Evolutionary conservation across 2,329 filamentous ascomycete genomes (phyloP).

Genomic region (Fusarium scirpi): DNA sequence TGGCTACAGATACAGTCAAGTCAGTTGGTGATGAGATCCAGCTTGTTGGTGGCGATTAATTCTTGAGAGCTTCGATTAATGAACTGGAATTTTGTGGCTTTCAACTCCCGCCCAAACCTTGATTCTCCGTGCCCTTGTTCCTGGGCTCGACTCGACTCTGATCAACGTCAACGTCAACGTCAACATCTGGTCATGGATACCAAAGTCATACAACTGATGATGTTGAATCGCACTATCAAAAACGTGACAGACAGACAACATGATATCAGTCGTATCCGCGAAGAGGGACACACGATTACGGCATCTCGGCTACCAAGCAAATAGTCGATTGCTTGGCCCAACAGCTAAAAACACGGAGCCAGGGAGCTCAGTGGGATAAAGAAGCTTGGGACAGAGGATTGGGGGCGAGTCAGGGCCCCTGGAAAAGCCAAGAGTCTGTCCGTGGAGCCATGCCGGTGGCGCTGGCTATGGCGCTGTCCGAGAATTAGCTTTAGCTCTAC

Average conservation of each 20-base stretch:
- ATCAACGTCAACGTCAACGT: not conserved
- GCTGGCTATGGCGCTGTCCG: constrained; percentile 5
- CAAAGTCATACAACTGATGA: not conserved
- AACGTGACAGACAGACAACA: constrained; percentile 5
- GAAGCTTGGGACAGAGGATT: constrained; percentile 5
- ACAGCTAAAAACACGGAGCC: not conserved
- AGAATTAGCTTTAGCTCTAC: constrained; percentile 6
- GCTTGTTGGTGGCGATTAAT: constrained; percentile 8
- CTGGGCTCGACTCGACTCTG: constrained; percentile 7
- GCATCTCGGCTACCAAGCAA: constrained; percentile 37
- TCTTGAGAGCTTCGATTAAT: not conserved
- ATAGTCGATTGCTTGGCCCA: constrained; percentile 13
- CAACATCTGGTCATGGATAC: not conserved
- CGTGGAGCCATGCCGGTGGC: constrained; percentile 27
- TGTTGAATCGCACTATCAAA: constrained; percentile 1
- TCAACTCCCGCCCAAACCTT: constrained; percentile 27
- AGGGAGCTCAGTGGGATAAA: not conserved
- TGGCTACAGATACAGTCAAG: not conserved
- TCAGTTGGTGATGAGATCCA: not conserved
- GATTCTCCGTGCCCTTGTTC: constrained; percentile 27
- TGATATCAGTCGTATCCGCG: not conserved
- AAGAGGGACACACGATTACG: constrained; percentile 24
- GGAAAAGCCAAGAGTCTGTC: constrained; percentile 17
- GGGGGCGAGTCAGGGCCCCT: constrained; percentile 28
- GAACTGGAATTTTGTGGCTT: constrained; percentile 36